phyloP scores from a whole-genome alignment of 345 rosid species.

The Bruguiera gymnorhiza region DNA sequence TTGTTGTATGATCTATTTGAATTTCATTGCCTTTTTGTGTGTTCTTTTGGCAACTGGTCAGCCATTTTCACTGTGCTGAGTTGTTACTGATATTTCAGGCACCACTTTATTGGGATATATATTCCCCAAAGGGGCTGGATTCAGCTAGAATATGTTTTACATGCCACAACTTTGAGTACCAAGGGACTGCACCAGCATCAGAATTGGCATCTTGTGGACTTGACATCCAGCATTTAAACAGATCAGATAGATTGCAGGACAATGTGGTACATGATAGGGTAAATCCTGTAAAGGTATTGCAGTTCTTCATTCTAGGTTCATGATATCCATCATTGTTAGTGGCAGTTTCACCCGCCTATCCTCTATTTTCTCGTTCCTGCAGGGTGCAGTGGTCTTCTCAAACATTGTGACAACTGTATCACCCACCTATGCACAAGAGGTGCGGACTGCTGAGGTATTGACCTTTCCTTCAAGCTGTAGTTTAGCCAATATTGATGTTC shows the following conservation, averaged over 20 bases:
- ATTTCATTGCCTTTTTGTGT: background rate
- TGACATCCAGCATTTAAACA: conserved; percentile 73
- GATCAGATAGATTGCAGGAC: conserved; percentile 98
- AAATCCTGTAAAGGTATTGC: conserved; percentile 78
- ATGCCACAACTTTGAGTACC: conserved; percentile 98
- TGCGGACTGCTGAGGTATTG: conserved; percentile 82
- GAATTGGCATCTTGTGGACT: conserved; percentile 92
- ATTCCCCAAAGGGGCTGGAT: conserved; percentile 85
- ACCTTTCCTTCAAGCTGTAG: conserved; percentile 7
- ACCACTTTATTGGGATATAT: conserved; percentile 92
- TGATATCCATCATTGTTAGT: background rate
- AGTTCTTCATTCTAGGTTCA: conserved; percentile 3
- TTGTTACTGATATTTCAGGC: conserved; percentile 52
- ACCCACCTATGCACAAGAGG: conserved; percentile 95
- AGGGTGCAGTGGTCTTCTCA: conserved; percentile 97
- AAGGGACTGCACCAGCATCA: conserved; percentile 83
- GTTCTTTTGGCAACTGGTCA: conserved; percentile 5
- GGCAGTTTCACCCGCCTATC: conserved; percentile 6
- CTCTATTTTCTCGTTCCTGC: conserved; percentile 21
- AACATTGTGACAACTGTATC: conserved; percentile 97
- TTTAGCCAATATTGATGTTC: background rate
- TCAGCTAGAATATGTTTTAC: conserved; percentile 98
- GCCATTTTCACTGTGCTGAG: conserved; percentile 17
- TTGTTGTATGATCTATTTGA: conserved; percentile 58
- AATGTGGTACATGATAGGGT: conserved; percentile 66